Conservation (phyloP, 2,329 filamentous ascomycete genomes). For the Nigrospora sphaerica region DNA sequence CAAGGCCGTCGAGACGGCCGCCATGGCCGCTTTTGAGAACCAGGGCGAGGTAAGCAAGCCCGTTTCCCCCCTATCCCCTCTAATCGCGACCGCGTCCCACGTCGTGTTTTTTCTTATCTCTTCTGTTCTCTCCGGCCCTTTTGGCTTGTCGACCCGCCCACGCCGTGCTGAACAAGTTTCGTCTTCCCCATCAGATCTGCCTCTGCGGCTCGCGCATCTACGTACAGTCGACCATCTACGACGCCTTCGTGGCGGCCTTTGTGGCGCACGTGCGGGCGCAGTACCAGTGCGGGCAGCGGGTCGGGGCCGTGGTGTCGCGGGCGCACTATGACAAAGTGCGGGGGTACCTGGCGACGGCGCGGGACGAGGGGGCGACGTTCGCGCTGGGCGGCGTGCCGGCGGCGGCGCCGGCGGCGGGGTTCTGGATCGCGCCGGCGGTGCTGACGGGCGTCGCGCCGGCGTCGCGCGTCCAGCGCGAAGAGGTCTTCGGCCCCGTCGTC, state of each 20-base stretch:
- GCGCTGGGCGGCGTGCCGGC: constrained; percentile 6
- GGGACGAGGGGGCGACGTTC: constrained; percentile 15
- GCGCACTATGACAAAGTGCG: constrained; percentile 20
- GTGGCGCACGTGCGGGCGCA: constrained; percentile 11
- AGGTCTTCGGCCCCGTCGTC: constrained; percentile 35
- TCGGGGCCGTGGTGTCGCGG: constrained; percentile 20
- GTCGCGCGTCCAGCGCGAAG: constrained; percentile 26
- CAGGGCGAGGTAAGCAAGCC: constrained; percentile 17
- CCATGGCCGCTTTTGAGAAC: constrained; percentile 22
- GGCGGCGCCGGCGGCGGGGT: constrained; percentile 9
- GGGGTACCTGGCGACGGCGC: constrained; percentile 14
- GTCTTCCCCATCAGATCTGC: constrained; percentile 14
- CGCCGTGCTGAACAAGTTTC: too few species aligned
- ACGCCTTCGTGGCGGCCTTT: constrained; percentile 23
- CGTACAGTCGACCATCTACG: constrained; percentile 40
- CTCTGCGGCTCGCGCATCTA: constrained; percentile 37
- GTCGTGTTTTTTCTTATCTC: too few species aligned
- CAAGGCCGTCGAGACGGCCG: constrained; percentile 42
- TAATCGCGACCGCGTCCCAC: too few species aligned
- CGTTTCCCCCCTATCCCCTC: too few species aligned
- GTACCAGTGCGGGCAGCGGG: constrained; percentile 12
- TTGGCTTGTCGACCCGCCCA: too few species aligned
- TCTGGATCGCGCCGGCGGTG: constrained; percentile 20
- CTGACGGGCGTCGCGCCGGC: constrained; percentile 14
- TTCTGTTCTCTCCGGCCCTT: too few species aligned